Conservation (phyloP, 1,284 basidiomycete species). For the Mycosarcoma mackinlayi region DNA sequence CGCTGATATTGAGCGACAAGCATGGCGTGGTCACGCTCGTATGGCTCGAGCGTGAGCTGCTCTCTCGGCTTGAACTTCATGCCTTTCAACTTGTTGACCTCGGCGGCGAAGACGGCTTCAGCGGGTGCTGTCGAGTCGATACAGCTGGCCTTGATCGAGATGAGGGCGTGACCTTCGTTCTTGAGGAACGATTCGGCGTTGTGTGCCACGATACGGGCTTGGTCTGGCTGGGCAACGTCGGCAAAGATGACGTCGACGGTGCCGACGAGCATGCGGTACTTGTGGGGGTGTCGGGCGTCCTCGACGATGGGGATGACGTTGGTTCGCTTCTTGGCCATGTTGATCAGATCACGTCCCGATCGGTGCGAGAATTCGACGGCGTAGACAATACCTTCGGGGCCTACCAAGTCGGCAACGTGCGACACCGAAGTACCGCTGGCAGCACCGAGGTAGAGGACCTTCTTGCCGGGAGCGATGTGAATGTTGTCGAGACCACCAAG, state of each 20-base stretch:
- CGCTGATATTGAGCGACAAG: conserved; percentile 67
- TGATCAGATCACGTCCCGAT: conserved; percentile 95
- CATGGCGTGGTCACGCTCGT: conserved; percentile 68
- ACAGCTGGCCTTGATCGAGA: conserved; percentile 99
- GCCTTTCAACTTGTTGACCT: conserved; percentile 83
- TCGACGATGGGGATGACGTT: conserved; percentile 99
- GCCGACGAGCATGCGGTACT: conserved; percentile 67
- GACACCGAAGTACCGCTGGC: conserved; percentile 95
- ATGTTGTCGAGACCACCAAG: conserved; percentile 94
- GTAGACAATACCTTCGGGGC: conserved; percentile 95
- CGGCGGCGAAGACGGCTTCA: conserved; percentile 87
- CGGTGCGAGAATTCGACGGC: conserved; percentile 98
- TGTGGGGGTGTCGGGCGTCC: conserved; percentile 85
- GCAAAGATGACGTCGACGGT: conserved; percentile 76
- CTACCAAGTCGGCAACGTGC: conserved; percentile 98
- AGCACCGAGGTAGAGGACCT: conserved; percentile 97
- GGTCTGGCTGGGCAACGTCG: conserved; percentile 97
- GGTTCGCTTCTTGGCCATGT: conserved; percentile 99
- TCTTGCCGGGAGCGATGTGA: conserved; percentile 91
- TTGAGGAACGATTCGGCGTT: conserved; percentile 98
- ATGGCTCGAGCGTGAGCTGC: conserved; percentile 78
- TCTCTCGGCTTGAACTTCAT: conserved; percentile 78
- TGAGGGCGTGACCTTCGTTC: conserved; percentile 89
- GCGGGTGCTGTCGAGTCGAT: conserved; percentile 94
- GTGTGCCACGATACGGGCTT: conserved; percentile 82